Percentiles rank a stretch among this genome's conserved stretches.
These are phyloP conservation scores for Pseudoscleropodium purum DNA, from an alignment of 225 moss, liverwort and hornwort genomes.

Conservation along the genomic window DNA sequence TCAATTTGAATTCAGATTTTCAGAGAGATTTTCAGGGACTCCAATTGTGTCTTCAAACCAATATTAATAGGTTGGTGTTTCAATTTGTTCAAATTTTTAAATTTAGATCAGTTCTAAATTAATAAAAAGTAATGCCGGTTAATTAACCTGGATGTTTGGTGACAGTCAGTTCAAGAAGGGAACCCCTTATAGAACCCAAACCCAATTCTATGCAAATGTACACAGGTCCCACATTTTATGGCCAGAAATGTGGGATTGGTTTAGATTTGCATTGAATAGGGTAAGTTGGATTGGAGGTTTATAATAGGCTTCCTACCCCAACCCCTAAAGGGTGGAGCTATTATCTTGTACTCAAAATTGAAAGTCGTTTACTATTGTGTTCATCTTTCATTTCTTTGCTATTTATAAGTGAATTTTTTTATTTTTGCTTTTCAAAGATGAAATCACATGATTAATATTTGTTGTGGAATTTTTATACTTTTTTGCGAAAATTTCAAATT, in stretches of 20 bases:
- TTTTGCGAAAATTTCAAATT: background rate
- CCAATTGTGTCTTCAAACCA: background rate
- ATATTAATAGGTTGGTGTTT: background rate
- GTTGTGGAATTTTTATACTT: no score
- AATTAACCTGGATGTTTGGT: background rate
- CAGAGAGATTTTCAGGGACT: background rate
- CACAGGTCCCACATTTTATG: fast-evolving
- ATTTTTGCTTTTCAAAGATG: fast-evolving
- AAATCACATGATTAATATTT: background rate
- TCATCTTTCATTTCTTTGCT: background rate
- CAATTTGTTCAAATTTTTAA: no score
- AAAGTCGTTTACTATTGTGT: background rate
- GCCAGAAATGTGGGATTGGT: no score
- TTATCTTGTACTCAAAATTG: background rate
- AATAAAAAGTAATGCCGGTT: background rate
- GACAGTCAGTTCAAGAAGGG: background rate
- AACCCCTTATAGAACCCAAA: background rate
- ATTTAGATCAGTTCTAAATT: no score
- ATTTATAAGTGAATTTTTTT: background rate
- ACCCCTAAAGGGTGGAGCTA: background rate
- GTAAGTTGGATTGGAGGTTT: background rate
- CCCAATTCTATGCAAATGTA: background rate
- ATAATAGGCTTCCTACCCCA: background rate
- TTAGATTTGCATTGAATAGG: background rate
- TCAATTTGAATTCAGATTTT: background rate